Base-by-base conservation (phyloP, 495 filamentous ascomycete genomes). In the Trichocladium uniseriatum region DNA sequence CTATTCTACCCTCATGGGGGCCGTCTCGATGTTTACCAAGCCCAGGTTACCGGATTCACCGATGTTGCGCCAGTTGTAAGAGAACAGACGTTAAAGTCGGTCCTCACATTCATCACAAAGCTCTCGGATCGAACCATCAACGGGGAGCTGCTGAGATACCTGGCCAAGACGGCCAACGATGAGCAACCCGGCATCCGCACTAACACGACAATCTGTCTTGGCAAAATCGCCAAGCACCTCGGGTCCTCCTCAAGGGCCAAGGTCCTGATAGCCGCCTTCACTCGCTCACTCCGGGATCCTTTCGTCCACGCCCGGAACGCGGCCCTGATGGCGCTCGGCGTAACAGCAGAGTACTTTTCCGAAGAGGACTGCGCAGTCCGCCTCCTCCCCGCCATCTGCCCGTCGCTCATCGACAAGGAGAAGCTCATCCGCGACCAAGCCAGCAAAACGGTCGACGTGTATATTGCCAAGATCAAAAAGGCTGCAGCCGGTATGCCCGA, bases 161-260 rank as follows among this genome's bases (percentile, higher is more conserved):
- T 98, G 19, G 94, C 92, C 44, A 95, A 95, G 60, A 96, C 91
- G 6, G 86, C 92, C 32, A 97, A 97, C 56, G 92, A 98, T 53
- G 91, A 96, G 59, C 91, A 98, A 58, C 91, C 94, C 15, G 92
- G 92, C 6, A 98, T 98, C 45, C 79, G 92, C 51, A 98, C 92
- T 6, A 98, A 98, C 61, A 98, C 92, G 0, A 97, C 94, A 0
- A 97, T 98, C 24, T 97, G 92, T 60, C 68, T 98, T 9, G 92
- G 92, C 13, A 95, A 92, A 56, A 95, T 98, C 52, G 89, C 92
- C 2, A 90, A 86, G 56, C 84, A 94, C 56, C 70, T 98, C 14
- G 86, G 89, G 2, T 68, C 78, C 18, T 80, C 79, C 65, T 86
- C 83, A 8, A 76, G 91, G 48, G 76, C 83, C 39, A 98, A 98